Base-by-base conservation (phyloP, 2,329 filamentous ascomycete genomes). In the Xylariaceae sp. region DNA sequence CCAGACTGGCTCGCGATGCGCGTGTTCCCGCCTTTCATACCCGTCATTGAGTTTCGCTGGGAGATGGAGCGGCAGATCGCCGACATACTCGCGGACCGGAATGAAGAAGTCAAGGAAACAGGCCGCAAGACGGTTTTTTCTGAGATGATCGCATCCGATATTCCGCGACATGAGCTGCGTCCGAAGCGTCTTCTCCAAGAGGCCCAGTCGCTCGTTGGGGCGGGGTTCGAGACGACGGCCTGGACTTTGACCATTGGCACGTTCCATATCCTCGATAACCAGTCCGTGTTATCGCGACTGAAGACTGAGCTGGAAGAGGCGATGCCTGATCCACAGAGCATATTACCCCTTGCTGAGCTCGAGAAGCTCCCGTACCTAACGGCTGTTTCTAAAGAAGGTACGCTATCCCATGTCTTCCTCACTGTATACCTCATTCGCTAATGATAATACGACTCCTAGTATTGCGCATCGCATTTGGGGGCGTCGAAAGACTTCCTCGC, bases 161-260 rank as follows among this genome's bases (percentile, higher is more conserved):
- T 53, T 17, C 55, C 36, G n/a, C 31, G 5, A 17, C 39, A 45
- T 17, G 52, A 47, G 37, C 61, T 49, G 11, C 29, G 11, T 14
- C 28, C 28, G 7, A 3, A 43, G 6, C 46, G 47, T 6, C 43
- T 56, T 4, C 24, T 21, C 2, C 44, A 61, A 6, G 64, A 68
- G 46, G 61, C 63, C 4, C 23, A 56, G n/a, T 37, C 26, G 11
- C 23, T 65, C 4, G 33, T 55, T 9, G 60, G 56, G 2, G 63
- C 58, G 11, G 71, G 71, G 5, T 63, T 65, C 14, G 67, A 70
- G 28, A 74, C 69, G 1, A 68, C 69, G 4, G 64, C 62, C 2
- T 64, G 60, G 61, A 39, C 56, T 3, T 37, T 64, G 4, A 49
- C 34, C 1, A 44, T 62, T 8, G 47, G 46, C 16, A 52, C 44